These are phyloP conservation scores for Xylaria sp. DNA, from an alignment of 2,329 filamentous ascomycete genomes.

Conservation along the genomic window DNA sequence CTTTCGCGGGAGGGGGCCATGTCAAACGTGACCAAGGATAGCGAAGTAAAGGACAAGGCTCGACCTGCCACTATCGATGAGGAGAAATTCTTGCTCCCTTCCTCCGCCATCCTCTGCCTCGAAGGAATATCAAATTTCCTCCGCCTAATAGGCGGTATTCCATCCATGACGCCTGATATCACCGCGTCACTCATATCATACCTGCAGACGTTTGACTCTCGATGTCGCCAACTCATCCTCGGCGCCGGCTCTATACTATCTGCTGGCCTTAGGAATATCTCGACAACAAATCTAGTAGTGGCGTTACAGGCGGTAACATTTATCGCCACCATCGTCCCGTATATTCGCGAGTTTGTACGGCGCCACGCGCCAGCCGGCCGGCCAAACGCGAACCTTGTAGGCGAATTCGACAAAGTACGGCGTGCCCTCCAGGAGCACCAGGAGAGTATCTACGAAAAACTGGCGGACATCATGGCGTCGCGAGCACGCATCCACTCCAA, in stretches of 20 bases:
- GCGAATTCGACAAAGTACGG: slow-evolving; percentile 88
- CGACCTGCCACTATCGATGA: slow-evolving; percentile 50
- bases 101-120: slow-evolving; percentile 83
- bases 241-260: slow-evolving; percentile 90
- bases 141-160: slow-evolving; percentile 83
- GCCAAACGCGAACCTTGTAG: slow-evolving; percentile 69
- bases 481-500: slow-evolving; percentile 65
- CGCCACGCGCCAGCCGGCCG: slow-evolving; percentile 67
- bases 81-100: slow-evolving; percentile 85
- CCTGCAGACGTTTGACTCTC: slow-evolving; percentile 91
- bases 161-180: slow-evolving; percentile 87
- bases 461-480: slow-evolving; percentile 89
- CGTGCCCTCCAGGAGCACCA: slow-evolving; percentile 88
- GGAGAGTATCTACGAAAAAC: slow-evolving; percentile 87
- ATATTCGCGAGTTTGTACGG: slow-evolving; percentile 89
- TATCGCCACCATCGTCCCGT: slow-evolving; percentile 84
- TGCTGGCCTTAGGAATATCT: slow-evolving; percentile 93
- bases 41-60: slow-evolving; percentile 6
- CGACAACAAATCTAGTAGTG: slow-evolving; percentile 91
- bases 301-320: slow-evolving; percentile 90
- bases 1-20: slow-evolving; percentile 50
- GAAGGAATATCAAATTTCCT: slow-evolving; percentile 83
- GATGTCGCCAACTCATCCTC: slow-evolving; percentile 87
- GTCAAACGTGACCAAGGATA: too few species aligned
- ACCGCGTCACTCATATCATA: slow-evolving; percentile 83